Evolutionary conservation across 768 basidiomycete genomes (phyloP).

Genomic region (Pleurotus tuber-regium): DNA sequence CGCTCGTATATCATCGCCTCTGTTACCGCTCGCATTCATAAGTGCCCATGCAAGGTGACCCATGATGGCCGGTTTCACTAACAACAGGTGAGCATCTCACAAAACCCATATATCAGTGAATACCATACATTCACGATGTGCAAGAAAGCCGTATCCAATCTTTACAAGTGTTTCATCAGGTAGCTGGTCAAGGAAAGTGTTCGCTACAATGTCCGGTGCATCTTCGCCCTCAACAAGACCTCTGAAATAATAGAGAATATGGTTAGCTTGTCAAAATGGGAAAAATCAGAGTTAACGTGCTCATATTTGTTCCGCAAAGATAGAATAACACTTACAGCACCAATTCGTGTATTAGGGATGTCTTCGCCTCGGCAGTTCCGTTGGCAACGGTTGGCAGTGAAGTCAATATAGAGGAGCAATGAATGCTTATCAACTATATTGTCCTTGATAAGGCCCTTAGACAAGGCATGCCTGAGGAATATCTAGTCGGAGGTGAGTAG

Average conservation of each 20-base stretch:
- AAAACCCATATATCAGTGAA: too few species aligned
- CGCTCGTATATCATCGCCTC: slow-evolving; percentile 20
- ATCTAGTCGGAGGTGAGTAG: too few species aligned
- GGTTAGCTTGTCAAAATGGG: too few species aligned
- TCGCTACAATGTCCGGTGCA: slow-evolving; percentile 23
- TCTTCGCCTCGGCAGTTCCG: slow-evolving; percentile 13
- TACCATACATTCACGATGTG: slow-evolving; percentile 16
- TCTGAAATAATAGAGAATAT: too few species aligned
- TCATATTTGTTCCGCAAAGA: neutral
- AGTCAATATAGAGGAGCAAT: slow-evolving; percentile 15
- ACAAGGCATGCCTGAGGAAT: slow-evolving; percentile 1
- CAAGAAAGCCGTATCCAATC: slow-evolving; percentile 16
- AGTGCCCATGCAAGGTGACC: slow-evolving; percentile 20
- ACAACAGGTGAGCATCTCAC: too few species aligned
- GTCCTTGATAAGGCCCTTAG: slow-evolving; percentile 10
- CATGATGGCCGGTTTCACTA: slow-evolving; percentile 13
- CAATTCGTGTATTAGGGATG: slow-evolving; percentile 18
- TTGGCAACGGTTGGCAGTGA: slow-evolving; percentile 14
- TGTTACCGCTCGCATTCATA: slow-evolving; percentile 18
- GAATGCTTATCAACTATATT: slow-evolving; percentile 21
- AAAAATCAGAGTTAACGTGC: too few species aligned
- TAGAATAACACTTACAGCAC: slow-evolving; percentile 17
- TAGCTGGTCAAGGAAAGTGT: slow-evolving; percentile 18
- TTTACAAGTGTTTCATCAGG: slow-evolving; percentile 13
- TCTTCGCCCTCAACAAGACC: slow-evolving; percentile 19